phyloP scores from a whole-genome alignment of 768 basidiomycete genomes.

The Dacryopinax spathularia region DNA sequence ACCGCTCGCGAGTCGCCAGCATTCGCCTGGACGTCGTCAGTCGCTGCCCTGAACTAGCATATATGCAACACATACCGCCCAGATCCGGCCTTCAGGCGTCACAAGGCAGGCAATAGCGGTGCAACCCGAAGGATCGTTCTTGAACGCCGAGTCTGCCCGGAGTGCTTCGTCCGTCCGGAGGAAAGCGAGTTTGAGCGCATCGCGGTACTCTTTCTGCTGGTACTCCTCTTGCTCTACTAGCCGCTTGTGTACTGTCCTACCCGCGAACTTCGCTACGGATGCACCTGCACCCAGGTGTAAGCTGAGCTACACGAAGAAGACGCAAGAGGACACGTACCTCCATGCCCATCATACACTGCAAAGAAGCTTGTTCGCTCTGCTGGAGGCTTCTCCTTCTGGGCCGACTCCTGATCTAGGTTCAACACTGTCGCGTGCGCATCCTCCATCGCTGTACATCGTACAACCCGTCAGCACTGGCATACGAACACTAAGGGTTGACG shows the following conservation, averaged over 20 bases:
- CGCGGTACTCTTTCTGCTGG: constrained; percentile 50
- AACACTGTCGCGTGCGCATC: constrained; percentile 33
- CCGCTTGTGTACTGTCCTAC: constrained; percentile 67
- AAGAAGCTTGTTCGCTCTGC: constrained; percentile 52
- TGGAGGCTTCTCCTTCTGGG: constrained; percentile 23
- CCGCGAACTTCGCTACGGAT: constrained; percentile 75
- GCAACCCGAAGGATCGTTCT: constrained; percentile 87
- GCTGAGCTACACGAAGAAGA: background rate
- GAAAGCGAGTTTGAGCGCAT: constrained; percentile 76
- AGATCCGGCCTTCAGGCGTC: constrained; percentile 62
- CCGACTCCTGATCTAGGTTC: constrained; percentile 42
- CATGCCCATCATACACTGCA: constrained; percentile 96
- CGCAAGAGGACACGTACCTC: constrained; percentile 42
- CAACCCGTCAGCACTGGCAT: background rate
- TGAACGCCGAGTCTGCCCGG: constrained; percentile 76
- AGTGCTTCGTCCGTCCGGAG: constrained; percentile 91
- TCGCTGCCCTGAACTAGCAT: background rate
- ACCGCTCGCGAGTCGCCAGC: constrained; percentile 94
- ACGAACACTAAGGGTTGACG: background rate
- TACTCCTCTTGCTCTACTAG: constrained; percentile 60
- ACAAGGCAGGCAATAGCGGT: constrained; percentile 84
- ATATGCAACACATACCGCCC: constrained; percentile 46
- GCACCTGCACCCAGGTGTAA: constrained; percentile 37
- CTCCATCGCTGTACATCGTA: constrained; percentile 67
- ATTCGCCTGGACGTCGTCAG: constrained; percentile 54